Percentiles rank a stretch among this genome's conserved stretches.
phyloP scores from a whole-genome alignment of 1,284 basidiomycete species.

The Marasmius fiardii region DNA sequence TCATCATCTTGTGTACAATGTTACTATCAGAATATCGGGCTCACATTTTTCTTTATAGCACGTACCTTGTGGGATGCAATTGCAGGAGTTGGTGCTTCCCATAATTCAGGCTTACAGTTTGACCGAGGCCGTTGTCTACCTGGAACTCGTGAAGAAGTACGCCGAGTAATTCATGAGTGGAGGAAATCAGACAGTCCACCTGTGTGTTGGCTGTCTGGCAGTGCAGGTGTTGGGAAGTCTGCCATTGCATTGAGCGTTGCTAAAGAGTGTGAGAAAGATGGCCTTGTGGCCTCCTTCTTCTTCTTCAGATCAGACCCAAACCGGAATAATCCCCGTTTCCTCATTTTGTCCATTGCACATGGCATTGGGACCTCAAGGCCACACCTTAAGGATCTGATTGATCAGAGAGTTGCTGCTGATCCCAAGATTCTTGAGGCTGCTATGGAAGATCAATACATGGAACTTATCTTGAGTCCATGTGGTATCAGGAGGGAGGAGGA shows the following conservation, averaged over 20 bases:
- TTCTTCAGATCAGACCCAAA: constrained; percentile 12
- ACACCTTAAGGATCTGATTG: background rate
- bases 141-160: constrained; percentile 13
- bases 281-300: constrained; percentile 14
- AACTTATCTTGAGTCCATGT: constrained; percentile 4
- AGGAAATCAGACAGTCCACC: background rate
- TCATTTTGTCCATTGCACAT: constrained; percentile 4
- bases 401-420: background rate
- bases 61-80: too few species aligned
- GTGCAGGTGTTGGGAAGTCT: constrained; percentile 18
- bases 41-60: too few species aligned
- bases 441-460: constrained; percentile 1
- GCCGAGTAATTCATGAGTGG: constrained; percentile 13
- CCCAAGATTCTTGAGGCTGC: background rate
- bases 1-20: too few species aligned
- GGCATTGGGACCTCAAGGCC: background rate
- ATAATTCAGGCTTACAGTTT: too few species aligned
- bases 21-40: too few species aligned
- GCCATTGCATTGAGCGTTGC: constrained; percentile 18
- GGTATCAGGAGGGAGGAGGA: too few species aligned
- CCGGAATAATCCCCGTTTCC: background rate
- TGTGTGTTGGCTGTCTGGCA: constrained; percentile 17
- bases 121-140: constrained; percentile 9
- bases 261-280: constrained; percentile 2
- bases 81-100: too few species aligned